These are phyloP conservation scores for Gigaspora rosea DNA, from an alignment of 192 early-diverging fungal genomes.

Conservation along the genomic window DNA sequence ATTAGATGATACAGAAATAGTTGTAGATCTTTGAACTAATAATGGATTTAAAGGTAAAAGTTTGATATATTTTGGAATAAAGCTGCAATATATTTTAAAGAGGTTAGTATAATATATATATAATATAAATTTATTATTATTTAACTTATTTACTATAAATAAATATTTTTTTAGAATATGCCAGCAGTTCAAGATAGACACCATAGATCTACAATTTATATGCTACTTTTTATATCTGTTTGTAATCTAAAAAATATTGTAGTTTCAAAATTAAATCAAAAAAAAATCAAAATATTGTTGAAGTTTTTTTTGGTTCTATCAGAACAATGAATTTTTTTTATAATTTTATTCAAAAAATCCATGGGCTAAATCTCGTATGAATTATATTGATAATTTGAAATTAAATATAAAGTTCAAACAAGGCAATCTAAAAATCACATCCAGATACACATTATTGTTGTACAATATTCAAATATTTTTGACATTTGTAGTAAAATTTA, in stretches of 20 bases:
- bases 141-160: too few relatives aligned
- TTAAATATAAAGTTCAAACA: background rate
- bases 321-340: background rate
- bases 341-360: background rate
- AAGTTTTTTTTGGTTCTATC: too few relatives aligned
- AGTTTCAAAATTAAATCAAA: background rate
- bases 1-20: background rate
- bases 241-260: background rate
- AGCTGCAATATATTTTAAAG: background rate
- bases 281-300: background rate
- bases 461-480: too few relatives aligned
- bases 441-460: too few relatives aligned
- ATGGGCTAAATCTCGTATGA: background rate
- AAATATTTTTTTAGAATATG: too few relatives aligned
- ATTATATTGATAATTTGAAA: background rate
- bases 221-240: background rate
- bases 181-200: background rate
- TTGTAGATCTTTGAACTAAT: background rate
- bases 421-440: background rate
- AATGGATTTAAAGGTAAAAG: background rate
- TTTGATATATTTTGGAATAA: background rate
- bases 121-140: too few relatives aligned
- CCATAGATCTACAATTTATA: background rate
- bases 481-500: too few relatives aligned
- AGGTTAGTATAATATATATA: background rate